phyloP scores from a whole-genome alignment of 352 stramenopile species.

The Globisporangium heterothallicum region DNA sequence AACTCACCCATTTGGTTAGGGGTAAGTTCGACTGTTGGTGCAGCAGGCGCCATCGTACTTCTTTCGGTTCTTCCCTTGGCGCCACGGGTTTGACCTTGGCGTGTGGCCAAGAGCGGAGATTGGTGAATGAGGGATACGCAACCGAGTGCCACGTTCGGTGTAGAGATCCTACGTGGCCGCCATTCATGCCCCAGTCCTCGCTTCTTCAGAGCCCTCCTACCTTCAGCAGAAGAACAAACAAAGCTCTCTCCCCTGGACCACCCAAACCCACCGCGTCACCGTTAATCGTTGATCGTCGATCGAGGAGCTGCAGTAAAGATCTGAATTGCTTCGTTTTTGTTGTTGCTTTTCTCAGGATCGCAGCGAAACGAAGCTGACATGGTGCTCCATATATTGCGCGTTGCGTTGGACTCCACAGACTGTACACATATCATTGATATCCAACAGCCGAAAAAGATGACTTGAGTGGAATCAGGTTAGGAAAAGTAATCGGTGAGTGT shows the following conservation, averaged over 20 bases:
- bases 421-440: too few species aligned
- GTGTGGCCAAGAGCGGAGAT: background rate
- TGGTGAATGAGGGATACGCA: constrained; percentile 1
- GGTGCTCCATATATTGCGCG: background rate
- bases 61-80: background rate
- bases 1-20: constrained; percentile 1
- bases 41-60: background rate
- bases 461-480: too few species aligned
- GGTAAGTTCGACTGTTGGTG: background rate
- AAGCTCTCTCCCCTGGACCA: background rate
- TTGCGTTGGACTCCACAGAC: too few species aligned
- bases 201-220: background rate
- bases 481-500: too few species aligned
- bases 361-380: background rate
- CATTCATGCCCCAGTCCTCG: background rate
- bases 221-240: background rate
- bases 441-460: too few species aligned
- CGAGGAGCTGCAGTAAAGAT: background rate
- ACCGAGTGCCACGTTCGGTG: background rate
- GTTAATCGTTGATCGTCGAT: background rate
- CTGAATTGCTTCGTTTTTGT: background rate
- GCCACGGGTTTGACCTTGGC: too few species aligned
- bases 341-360: background rate
- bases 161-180: background rate
- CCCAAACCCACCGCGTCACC: background rate